phyloP scores from a whole-genome alignment of 139 green algal species.

The Picochlorum sp. region DNA sequence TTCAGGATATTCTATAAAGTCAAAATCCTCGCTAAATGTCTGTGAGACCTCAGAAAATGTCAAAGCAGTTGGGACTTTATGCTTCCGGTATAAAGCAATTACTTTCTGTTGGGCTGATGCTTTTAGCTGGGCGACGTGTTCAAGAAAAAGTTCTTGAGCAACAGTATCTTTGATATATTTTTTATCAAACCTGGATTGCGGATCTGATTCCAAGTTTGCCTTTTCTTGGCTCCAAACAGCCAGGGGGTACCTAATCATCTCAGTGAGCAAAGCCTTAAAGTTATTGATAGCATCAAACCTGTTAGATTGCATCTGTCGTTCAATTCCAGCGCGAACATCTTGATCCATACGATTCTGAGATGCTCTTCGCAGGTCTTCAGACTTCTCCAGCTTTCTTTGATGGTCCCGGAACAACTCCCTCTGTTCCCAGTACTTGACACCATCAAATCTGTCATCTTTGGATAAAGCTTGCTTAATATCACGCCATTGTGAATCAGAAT shows the following conservation, averaged over 20 bases:
- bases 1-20: too few relatives aligned
- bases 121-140: slow-evolving; percentile 19
- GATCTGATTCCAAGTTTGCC: slow-evolving; percentile 29
- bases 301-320: slow-evolving; percentile 19
- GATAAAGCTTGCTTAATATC: not conserved
- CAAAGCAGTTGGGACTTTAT: not conserved
- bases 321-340: slow-evolving; percentile 7
- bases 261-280: slow-evolving; percentile 45
- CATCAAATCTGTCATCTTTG: not conserved
- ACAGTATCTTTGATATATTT: slow-evolving; percentile 5
- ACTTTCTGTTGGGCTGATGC: not conserved
- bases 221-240: slow-evolving; percentile 22
- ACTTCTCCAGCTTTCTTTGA: slow-evolving; percentile 20
- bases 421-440: slow-evolving; percentile 3
- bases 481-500: slow-evolving; percentile 7
- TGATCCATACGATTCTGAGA: slow-evolving; percentile 1
- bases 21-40: too few relatives aligned
- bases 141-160: slow-evolving; percentile 25
- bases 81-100: not conserved
- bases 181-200: slow-evolving; percentile 27
- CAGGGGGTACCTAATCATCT: slow-evolving; percentile 38
- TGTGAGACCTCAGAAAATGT: not conserved
- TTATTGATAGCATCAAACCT: slow-evolving; percentile 28
- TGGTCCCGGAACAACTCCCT: slow-evolving; percentile 3
- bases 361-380: slow-evolving; percentile 5